Evolutionary conservation across 2,329 filamentous ascomycete genomes (phyloP), one percentile per base, ranked within the genome.

Genomic region (Periglandula ipomoeae): DNA sequence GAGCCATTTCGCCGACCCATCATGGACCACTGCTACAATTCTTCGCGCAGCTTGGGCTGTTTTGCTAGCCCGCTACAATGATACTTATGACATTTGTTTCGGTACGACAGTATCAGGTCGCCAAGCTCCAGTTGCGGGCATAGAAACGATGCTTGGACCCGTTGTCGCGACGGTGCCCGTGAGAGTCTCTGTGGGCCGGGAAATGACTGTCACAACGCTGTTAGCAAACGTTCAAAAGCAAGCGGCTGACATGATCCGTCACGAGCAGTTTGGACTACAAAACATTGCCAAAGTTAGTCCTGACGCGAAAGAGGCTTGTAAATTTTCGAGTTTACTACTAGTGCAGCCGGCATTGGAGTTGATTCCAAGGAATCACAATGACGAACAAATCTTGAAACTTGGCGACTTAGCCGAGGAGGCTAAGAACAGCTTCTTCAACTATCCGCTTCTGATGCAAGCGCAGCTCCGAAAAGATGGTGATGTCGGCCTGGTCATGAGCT

Each of bases 31-130:
- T 1, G 52, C 58, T 8, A 53, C 56, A 1, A 22, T 61, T 11
- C 41, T 63, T 10, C 56, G 58, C 4, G 59, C 61, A 0, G 61
- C 62, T 2, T 65, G 61, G 62, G 61, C 59, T 1, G 19, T 64
- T n/a, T 37, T 57, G 7, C 46, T 56, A 5, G 42, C 53, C 3
- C 47, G 49, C 1, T 52, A 58, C 19, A 53, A 53, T 13, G 53
- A 48, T 2, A 48, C 52, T 5, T 45, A 53, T 8, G 56, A 58
- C 15, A 46, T 63, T 2, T 42, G 56, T 3, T 65, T 62, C 39
- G 62, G 61, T 2, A 38, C 51, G 1, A 54, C 53, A 1, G 35
- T 61, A 3, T 59, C 56, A 1, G 62, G 61, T 1, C 54, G 61
- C 3, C 52, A 58, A 15, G 53, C 55, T 1, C 45, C 57, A 1